Evolutionary conservation across 2,329 filamentous ascomycete species (phyloP), one percentile per base, ranked within the genome.

Genomic region (Anthostomella pinea): DNA sequence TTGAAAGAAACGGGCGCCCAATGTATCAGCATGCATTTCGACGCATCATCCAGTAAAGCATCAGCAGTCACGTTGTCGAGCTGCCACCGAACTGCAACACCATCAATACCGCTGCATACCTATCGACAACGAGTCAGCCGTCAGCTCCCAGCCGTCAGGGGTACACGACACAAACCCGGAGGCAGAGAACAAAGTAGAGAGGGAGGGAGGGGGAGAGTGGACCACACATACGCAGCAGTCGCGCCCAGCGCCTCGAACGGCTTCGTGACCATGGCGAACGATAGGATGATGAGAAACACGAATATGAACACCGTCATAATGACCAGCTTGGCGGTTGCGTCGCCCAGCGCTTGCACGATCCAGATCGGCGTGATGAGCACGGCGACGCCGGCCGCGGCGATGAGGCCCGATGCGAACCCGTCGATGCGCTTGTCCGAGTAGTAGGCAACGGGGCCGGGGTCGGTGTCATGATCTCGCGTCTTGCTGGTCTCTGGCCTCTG

Each of bases 341-440:
- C 25, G 5, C 37, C 23, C 15, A 56, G 20, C 1, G 35, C 39
- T 17, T 53, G 38, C 6, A 65, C 41, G 5, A 58, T 52, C 60
- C 57, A 65, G 6, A 64, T 49, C 1, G 60, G 61, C 2, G 49
- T 46, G 17, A 64, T 45, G 8, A 64, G 46, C 52, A 65, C 59
- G 2, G 32, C 34, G 2, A 49, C 33, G 0, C 58, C 62, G 6
- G 59, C 23, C 0, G 22, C 6, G 3, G 53, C 35, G 15, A 60
- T 58, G 1, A 48, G 9, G 0, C 33, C 33, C 1, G 50, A 56
- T 2, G 52, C 45, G 21, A 57, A 57, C 1, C 9, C 15, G 28
- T 61, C 53, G 15, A 57, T 42, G 9, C 24, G 31, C 3, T 36
- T 30, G 7, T 48, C 41, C 2, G 46, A 49, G 33, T 44, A 49